Base-by-base conservation (phyloP, 2,329 filamentous ascomycete species). In the Pleurostoma richardsiae region DNA sequence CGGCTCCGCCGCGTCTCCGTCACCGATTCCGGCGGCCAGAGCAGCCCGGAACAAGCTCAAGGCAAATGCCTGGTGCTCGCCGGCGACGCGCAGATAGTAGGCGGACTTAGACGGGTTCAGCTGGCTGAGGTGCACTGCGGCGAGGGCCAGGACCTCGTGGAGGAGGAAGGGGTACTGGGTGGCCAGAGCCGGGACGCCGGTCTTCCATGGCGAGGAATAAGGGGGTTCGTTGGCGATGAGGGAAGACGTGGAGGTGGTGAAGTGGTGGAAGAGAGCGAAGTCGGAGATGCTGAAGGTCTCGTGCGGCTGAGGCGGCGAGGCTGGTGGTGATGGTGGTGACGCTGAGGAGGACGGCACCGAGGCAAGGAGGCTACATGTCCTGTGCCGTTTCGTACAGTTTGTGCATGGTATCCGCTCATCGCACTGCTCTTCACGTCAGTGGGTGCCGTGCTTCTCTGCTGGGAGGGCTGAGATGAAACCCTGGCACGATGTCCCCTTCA, bases 321-420 rank as follows among this genome's bases (percentile, higher is more conserved):
- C 19, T 19, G 19, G 19, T 19, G 19, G 19, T 19, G 19, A 19
- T 19, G 19, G 19, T 19, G 19, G 19, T 19, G 19, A 19, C 19
- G 19, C 19, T 19, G 19, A 19, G 19, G 19, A 19, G 6, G 51
- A 29, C n/a, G 45, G 40, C 11, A 33, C 40, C 30, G 43, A 27
- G 5, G 44, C 40, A 1, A 41, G 30, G 28, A 59, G 49, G 45
- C 58, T 60, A 39, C 58, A 60, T 10, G 44, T 41, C 28, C 54
- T 44, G 1, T 48, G 40, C 38, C 54, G 53, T 48, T 55, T 59
- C 26, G 42, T 51, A 42, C 57, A 60, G 30, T 54, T 53, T 3
- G 51, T 49, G 49, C 58, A 59, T 11, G 57, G 57, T 19, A 51
- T 48, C 27, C 50, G 42, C 50, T 60, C 57, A 45, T 60, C 55